These are phyloP conservation scores for Coemansia aciculifera DNA, from an alignment of 192 early-diverging fungal genomes.

Conservation along the genomic window DNA sequence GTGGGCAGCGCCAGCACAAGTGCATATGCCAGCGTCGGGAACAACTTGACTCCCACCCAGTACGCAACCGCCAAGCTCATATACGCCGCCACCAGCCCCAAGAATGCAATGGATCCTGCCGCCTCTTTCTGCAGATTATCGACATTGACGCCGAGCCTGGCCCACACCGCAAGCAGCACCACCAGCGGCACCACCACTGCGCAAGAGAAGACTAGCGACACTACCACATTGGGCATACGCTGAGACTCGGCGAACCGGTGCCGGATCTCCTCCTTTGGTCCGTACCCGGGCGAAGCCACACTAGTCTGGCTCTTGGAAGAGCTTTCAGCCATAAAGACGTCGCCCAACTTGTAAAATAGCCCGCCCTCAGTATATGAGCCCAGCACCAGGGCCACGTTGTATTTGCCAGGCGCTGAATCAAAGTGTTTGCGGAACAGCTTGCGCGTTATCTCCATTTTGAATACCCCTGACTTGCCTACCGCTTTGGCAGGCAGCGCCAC, in stretches of 20 bases:
- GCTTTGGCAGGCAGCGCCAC: conserved; percentile 24
- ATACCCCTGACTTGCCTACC: conserved; percentile 19
- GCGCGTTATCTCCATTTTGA: conserved; percentile 35
- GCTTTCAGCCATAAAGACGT: conserved; percentile 22
- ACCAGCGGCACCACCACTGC: conserved; percentile 27
- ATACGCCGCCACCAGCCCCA: conserved; percentile 47
- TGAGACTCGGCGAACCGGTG: conserved; percentile 51
- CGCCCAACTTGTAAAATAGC: conserved; percentile 36
- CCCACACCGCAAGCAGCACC: conserved; percentile 32
- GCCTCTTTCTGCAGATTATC: conserved; percentile 23
- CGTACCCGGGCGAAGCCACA: conserved; percentile 9
- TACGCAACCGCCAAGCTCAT: conserved; percentile 48
- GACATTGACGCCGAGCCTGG: conserved; percentile 41
- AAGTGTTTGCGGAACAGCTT: conserved; percentile 41
- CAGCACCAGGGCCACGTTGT: conserved; percentile 38
- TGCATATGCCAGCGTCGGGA: conserved; percentile 44
- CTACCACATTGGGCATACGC: conserved; percentile 32
- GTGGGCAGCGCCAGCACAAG: conserved; percentile 53
- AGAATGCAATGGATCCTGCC: conserved; percentile 26
- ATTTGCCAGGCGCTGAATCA: conserved; percentile 18
- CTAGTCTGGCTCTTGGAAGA: neutral
- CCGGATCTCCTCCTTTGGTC: conserved; percentile 32
- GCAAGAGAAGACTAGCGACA: conserved; percentile 39
- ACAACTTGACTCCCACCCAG: conserved; percentile 49
- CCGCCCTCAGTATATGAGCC: conserved; percentile 41